Conservation (phyloP, 768 basidiomycete species). For the Pholiota molesta region DNA sequence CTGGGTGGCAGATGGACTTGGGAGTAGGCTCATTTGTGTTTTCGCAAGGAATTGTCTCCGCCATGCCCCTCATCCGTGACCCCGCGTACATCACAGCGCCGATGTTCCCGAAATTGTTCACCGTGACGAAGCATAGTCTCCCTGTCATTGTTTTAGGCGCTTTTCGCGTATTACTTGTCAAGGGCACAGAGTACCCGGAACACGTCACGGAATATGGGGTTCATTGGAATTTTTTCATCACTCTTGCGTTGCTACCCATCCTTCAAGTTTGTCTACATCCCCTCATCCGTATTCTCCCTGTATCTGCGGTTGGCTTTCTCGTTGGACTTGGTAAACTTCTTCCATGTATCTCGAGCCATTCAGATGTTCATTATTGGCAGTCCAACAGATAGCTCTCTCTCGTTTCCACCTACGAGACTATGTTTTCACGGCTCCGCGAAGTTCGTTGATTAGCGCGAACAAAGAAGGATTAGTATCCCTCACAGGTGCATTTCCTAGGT, state of each 20-base stretch:
- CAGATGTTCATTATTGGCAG: constrained; percentile 38
- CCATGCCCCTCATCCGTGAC: constrained; percentile 74
- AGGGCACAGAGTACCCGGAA: constrained; percentile 95
- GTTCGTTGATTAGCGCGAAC: constrained; percentile 71
- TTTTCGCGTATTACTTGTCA: constrained; percentile 81
- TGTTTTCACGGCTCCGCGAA: constrained; percentile 67
- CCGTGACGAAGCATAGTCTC: constrained; percentile 55
- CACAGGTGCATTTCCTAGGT: constrained; percentile 45
- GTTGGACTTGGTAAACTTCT: constrained; percentile 56
- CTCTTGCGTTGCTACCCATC: constrained; percentile 79
- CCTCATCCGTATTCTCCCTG: constrained; percentile 55
- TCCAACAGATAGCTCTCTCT: constrained; percentile 71
- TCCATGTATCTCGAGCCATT: not conserved
- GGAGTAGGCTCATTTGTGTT: constrained; percentile 98
- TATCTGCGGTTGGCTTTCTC: constrained; percentile 63
- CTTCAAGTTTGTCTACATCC: constrained; percentile 74
- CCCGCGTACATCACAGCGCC: constrained; percentile 54
- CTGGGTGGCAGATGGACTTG: constrained; percentile 81
- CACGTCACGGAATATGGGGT: constrained; percentile 95
- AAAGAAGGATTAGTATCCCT: constrained; percentile 92
- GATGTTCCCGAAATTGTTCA: constrained; percentile 51
- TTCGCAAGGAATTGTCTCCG: constrained; percentile 92
- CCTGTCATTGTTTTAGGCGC: constrained; percentile 78
- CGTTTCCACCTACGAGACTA: constrained; percentile 58
- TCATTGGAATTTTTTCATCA: constrained; percentile 99